Base-by-base conservation (phyloP, 2,329 filamentous ascomycete species). In the Stromatinia cepivora region DNA sequence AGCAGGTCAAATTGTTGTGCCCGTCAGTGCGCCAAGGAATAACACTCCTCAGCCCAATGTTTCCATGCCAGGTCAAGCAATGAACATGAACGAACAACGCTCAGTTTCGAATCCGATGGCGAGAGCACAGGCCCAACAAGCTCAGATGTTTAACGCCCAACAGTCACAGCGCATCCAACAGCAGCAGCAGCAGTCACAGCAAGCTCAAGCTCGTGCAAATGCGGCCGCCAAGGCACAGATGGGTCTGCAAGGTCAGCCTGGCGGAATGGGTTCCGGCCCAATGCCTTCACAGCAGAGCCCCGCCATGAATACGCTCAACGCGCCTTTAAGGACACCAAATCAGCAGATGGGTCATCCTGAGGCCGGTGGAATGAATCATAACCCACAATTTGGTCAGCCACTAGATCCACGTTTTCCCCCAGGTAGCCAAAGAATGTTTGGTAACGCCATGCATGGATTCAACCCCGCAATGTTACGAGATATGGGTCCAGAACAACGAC, bases 211-310 rank as follows among this genome's bases (percentile, higher is more conserved):
- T 39, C 73, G 76, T 42, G 67, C 74, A 25, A 73, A 74, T 61
- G 75, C 73, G 13, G 74, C 75, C 68, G 78, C 80, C 20, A 80
- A 82, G 63, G 80, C 79, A 74, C 81, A 85, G 72, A 82, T 86
- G 78, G 74, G 71, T n/a, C 73, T 79, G 50, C 85, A 86, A 72
- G 84, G 83, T 2, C 87, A 88, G 72, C 82, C 83, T 20, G 83
- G 82, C 28, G 83, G 81, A n/a, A 81, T 87, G 72, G 82, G 81
- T 17, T 81, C 81, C 56, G 81, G 81, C 9, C 81, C 81, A 46
- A 82, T 84, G 71, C 81, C 81, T n/a, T 81, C 83, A 54, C 84
- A 84, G 2, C 87, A 87, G 74, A 88, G 86, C 70, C 87, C 87
- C 13, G 85, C 81, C 1, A 86, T 89, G 84, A 68, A 73, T n/a